Conservation (phyloP, 148 eudicot genomes). For the Silene latifolia region DNA sequence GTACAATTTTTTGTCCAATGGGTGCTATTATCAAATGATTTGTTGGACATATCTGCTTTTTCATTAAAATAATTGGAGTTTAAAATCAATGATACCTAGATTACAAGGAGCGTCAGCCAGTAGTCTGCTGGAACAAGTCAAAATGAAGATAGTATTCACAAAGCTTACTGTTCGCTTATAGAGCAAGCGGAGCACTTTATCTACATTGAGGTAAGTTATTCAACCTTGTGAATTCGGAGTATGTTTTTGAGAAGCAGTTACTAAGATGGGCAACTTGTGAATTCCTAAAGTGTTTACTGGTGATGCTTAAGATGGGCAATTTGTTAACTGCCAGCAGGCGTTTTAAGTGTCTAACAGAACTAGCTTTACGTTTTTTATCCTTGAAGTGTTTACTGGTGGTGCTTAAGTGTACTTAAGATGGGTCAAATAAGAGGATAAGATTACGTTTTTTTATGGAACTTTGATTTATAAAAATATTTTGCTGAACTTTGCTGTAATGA, state of each 20-base stretch:
- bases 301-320: neutral
- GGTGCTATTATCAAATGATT: neutral
- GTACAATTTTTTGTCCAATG: neutral
- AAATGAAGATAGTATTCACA: constrained; percentile 94
- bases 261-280: neutral
- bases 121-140: constrained; percentile 99
- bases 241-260: neutral
- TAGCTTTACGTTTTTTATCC: too few species aligned
- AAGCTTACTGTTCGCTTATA: constrained; percentile 86
- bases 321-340: neutral
- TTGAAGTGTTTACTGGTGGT: too few species aligned
- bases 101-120: constrained; percentile 88
- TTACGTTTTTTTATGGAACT: too few species aligned
- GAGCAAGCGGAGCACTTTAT: constrained; percentile 83
- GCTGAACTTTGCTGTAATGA: neutral
- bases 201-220: constrained; percentile 75
- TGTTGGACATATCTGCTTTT: neutral
- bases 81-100: constrained; percentile 34
- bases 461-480: too few species aligned
- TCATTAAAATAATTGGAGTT: neutral
- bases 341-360: neutral
- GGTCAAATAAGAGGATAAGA: too few species aligned
- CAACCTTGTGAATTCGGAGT: neutral
- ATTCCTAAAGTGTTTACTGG: neutral
- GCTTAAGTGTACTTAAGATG: too few species aligned